These are phyloP conservation scores for Boletus subparvulus DNA, from an alignment of 768 basidiomycete species.

Conservation along the genomic window DNA sequence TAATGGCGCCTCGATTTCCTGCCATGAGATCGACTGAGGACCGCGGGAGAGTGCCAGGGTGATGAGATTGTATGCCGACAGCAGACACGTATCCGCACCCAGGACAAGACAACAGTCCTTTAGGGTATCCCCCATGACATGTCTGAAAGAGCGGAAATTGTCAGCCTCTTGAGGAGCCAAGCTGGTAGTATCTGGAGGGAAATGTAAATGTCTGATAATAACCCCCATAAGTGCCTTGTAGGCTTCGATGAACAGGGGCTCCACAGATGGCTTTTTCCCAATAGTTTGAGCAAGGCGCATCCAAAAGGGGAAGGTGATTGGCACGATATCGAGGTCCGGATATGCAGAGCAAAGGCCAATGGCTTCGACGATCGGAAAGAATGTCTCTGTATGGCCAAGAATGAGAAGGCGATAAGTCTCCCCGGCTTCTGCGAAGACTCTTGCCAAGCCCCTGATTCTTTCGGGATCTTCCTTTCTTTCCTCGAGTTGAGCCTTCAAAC, in stretches of 20 bases:
- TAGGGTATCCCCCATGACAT: constrained; percentile 98
- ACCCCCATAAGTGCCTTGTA: constrained; percentile 82
- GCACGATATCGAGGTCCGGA: constrained; percentile 91
- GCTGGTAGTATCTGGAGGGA: constrained; percentile 68
- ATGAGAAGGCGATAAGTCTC: constrained; percentile 92
- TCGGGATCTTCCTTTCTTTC: constrained; percentile 77
- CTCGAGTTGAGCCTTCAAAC: constrained; percentile 60
- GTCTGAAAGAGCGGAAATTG: constrained; percentile 91
- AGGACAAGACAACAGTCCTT: constrained; percentile 98
- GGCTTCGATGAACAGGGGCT: constrained; percentile 77
- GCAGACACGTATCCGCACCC: constrained; percentile 80
- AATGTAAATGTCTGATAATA: constrained; percentile 89
- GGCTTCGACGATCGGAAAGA: constrained; percentile 93
- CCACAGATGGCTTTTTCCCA: constrained; percentile 68
- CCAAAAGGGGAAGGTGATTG: constrained; percentile 99
- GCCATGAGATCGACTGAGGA: constrained; percentile 72
- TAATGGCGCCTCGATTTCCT: constrained; percentile 94
- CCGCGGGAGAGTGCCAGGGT: constrained; percentile 65
- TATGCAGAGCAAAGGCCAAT: constrained; percentile 93
- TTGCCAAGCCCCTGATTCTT: constrained; percentile 83
- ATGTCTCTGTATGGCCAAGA: constrained; percentile 85
- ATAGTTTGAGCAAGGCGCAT: constrained; percentile 92
- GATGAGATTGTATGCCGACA: constrained; percentile 79
- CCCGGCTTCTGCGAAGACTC: constrained; percentile 95
- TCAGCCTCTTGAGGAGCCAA: constrained; percentile 85